phyloP scores from a whole-genome alignment of 768 basidiomycete genomes.

The Phlebiopsis gigantea region DNA sequence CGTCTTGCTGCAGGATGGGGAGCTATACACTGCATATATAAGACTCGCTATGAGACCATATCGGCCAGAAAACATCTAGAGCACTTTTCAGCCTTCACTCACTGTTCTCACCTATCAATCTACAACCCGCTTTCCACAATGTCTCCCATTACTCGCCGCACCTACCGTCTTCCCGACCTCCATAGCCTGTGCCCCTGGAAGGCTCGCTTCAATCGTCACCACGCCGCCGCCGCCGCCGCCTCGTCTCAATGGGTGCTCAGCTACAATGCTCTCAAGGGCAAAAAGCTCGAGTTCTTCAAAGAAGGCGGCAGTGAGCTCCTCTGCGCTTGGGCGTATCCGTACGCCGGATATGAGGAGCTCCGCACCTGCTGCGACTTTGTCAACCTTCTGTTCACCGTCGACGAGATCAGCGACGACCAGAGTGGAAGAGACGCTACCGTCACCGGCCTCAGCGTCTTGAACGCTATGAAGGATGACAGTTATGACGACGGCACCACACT shows the following conservation, averaged over 20 bases:
- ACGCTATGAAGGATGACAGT: conserved; percentile 44
- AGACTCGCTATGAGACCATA: not conserved
- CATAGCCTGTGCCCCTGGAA: conserved; percentile 39
- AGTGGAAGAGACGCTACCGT: conserved; percentile 46
- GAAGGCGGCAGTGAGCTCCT: conserved; percentile 58
- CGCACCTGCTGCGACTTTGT: conserved; percentile 61
- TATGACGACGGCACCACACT: conserved; percentile 56
- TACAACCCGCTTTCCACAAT: not conserved
- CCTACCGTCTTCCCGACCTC: conserved; percentile 53
- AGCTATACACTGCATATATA: not conserved
- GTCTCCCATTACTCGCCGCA: not conserved
- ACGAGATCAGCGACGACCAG: conserved; percentile 67
- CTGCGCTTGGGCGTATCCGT: conserved; percentile 56
- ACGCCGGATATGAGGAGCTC: conserved; percentile 50
- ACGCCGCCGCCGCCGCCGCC: conserved; percentile 47
- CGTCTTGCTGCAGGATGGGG: not conserved
- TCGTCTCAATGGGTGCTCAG: conserved; percentile 60
- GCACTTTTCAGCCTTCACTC: not conserved
- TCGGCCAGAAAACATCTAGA: not conserved
- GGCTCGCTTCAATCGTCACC: conserved; percentile 45
- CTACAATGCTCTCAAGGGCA: conserved; percentile 52
- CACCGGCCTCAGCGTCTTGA: conserved; percentile 48
- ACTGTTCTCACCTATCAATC: not conserved
- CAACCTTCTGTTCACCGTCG: conserved; percentile 60
- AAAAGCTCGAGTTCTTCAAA: conserved; percentile 59